Percentiles rank a stretch among this genome's conserved stretches.
phyloP scores from a whole-genome alignment of 1,139 yeast species.

The Suhomyces bokatorum region DNA sequence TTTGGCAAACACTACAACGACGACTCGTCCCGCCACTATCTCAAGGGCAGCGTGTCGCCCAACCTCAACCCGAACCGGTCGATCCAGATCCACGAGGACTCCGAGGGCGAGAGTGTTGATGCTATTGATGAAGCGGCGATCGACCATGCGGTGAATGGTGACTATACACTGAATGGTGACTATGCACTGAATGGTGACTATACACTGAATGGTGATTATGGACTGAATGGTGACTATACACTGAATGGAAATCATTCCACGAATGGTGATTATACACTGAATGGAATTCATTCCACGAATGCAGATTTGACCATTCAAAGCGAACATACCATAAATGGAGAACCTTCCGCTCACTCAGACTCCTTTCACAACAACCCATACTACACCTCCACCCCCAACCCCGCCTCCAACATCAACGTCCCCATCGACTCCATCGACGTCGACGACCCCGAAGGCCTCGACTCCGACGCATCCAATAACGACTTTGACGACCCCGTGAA shows the following conservation, averaged over 20 bases:
- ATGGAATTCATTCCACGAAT: no score
- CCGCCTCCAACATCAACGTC: slow-evolving; percentile 5
- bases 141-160: no score
- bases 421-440: slow-evolving; percentile 11
- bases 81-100: slow-evolving; percentile 12
- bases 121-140: no score
- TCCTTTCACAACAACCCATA: neutral
- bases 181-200: no score
- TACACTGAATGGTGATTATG: no score
- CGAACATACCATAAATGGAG: no score
- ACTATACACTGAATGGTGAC: no score
- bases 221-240: no score
- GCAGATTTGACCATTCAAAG: no score
- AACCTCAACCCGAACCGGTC: slow-evolving; percentile 10
- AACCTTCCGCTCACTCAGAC: no score
- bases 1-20: slow-evolving; percentile 30
- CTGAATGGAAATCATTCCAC: no score
- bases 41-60: slow-evolving; percentile 8
- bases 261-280: no score
- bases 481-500: slow-evolving; percentile 15
- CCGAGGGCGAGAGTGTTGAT: slow-evolving; percentile 6
- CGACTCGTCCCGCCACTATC: slow-evolving; percentile 15
- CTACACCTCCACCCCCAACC: slow-evolving; percentile 11
- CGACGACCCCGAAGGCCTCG: slow-evolving; percentile 12
- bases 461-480: slow-evolving; percentile 10